Percentiles rank a stretch among this genome's conserved stretches.
phyloP scores from a whole-genome alignment of 192 early-diverging fungal species.

The Podila epigama region DNA sequence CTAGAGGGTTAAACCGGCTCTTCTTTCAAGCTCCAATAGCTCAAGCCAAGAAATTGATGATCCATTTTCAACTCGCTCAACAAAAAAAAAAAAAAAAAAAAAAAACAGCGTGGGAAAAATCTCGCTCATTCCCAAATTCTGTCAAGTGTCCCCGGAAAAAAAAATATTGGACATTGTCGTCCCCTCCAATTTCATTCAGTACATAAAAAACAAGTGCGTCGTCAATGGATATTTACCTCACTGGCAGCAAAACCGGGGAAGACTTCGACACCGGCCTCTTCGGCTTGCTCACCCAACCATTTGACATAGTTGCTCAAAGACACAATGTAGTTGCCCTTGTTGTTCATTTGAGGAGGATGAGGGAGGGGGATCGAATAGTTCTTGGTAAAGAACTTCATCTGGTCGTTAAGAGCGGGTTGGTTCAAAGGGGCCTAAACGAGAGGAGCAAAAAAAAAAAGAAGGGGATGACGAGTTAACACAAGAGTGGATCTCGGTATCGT shows the following conservation, averaged over 20 bases:
- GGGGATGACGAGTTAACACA: background rate
- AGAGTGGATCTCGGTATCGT: background rate
- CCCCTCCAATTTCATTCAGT: background rate
- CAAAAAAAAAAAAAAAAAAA: background rate
- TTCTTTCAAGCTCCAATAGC: no score
- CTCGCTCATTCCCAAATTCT: background rate
- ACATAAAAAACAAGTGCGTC: background rate
- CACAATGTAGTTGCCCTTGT: slow-evolving; percentile 97
- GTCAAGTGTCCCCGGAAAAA: background rate
- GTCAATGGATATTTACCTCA: slow-evolving; percentile 60
- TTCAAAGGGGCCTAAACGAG: slow-evolving; percentile 80
- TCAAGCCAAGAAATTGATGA: no score
- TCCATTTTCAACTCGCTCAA: background rate
- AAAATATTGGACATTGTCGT: background rate
- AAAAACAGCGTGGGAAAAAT: background rate
- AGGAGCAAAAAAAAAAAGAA: background rate
- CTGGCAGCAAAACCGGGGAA: slow-evolving; percentile 93
- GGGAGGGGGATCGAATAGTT: slow-evolving; percentile 81
- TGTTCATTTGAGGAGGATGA: slow-evolving; percentile 95
- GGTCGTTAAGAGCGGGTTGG: slow-evolving; percentile 83
- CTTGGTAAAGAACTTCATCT: slow-evolving; percentile 85
- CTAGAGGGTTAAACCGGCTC: slow-evolving; percentile 94
- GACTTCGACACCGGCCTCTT: slow-evolving; percentile 94
- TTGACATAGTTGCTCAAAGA: slow-evolving; percentile 91
- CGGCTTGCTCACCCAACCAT: slow-evolving; percentile 97